Conservation (phyloP, 352 stramenopile species). For the Hyaloperonospora arabidopsidis region DNA sequence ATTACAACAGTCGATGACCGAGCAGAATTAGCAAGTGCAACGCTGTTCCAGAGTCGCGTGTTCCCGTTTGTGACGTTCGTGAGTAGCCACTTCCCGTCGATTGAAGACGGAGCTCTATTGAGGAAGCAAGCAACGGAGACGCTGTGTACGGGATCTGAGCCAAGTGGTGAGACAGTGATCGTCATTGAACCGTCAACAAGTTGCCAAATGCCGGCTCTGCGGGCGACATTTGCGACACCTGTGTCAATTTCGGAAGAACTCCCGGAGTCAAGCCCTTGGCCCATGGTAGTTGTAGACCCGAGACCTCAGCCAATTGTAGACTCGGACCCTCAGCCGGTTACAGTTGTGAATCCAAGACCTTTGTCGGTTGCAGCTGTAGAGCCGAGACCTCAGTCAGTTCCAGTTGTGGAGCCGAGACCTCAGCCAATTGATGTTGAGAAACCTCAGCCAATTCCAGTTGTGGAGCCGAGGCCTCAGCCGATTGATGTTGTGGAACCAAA, state of each 20-base stretch:
- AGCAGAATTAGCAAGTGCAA: background rate
- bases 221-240: background rate
- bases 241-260: background rate
- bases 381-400: too few species aligned
- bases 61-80: slow-evolving; percentile 24
- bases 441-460: too few species aligned
- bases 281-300: slow-evolving; percentile 1
- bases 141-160: background rate
- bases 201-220: background rate
- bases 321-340: too few species aligned
- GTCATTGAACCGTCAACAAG: background rate
- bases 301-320: slow-evolving; percentile 4
- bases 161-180: background rate
- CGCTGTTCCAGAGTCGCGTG: slow-evolving; percentile 22
- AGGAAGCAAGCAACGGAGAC: slow-evolving; percentile 12
- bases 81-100: slow-evolving; percentile 32
- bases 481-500: too few species aligned
- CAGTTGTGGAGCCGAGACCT: too few species aligned
- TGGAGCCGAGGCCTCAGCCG: too few species aligned
- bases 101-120: slow-evolving; percentile 10
- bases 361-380: background rate
- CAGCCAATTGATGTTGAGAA: too few species aligned
- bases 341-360: too few species aligned
- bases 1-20: background rate
- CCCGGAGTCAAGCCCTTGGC: slow-evolving; percentile 4